Conservation (phyloP, 768 basidiomycete species). For the Boletellus ananas region DNA sequence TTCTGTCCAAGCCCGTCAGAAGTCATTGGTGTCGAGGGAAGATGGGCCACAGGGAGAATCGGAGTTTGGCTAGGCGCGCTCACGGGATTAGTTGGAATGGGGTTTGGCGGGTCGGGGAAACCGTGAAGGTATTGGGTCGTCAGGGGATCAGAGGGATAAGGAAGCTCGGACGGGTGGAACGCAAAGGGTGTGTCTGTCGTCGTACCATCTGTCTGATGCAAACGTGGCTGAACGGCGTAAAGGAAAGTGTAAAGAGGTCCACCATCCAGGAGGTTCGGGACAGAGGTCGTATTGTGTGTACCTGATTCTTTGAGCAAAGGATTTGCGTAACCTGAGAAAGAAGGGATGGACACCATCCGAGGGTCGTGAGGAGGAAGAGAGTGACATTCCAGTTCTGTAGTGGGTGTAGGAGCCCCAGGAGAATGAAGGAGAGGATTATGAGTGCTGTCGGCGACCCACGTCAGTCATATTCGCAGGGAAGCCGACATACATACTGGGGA, state of each 20-base stretch:
- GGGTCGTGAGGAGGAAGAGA: not conserved
- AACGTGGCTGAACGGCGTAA: not conserved
- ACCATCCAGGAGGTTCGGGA: not conserved
- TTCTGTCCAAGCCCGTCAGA: not conserved
- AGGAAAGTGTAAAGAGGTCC: not conserved
- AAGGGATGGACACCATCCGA: not conserved
- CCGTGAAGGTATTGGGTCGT: not conserved
- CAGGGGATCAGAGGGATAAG: not conserved
- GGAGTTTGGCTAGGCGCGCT: not conserved
- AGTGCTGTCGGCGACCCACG: not conserved
- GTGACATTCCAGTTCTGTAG: not conserved
- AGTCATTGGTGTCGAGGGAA: not conserved
- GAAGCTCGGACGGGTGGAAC: too few relatives aligned
- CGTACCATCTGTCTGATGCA: not conserved
- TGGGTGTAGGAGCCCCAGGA: not conserved
- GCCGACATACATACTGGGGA: slow-evolving; percentile 1
- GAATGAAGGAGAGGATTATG: not conserved
- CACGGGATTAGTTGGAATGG: not conserved
- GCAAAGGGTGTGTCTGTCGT: not conserved
- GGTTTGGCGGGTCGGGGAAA: not conserved
- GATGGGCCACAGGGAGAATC: not conserved
- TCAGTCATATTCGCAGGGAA: not conserved
- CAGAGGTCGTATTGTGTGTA: not conserved
- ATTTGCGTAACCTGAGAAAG: not conserved
- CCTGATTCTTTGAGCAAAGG: not conserved